A percentile compares a stretch with the other conserved stretches of the same genome.
phyloP scores from a whole-genome alignment of 768 basidiomycete genomes.

The Hypsizygus marmoreus region DNA sequence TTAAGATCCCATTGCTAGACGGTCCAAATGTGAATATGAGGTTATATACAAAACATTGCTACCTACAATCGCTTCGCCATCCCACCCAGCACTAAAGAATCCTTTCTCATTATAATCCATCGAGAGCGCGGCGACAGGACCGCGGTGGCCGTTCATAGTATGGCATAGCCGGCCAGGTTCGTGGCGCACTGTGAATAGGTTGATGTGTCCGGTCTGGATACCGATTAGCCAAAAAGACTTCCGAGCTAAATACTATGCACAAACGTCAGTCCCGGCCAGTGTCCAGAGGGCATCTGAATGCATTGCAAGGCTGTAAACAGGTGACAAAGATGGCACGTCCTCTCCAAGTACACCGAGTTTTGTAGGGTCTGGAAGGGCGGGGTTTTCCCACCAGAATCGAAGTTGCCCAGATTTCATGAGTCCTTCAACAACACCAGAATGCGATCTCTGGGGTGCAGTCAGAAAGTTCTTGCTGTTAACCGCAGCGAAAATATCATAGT shows the following conservation, averaged over 20 bases:
- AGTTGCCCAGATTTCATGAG: slow-evolving; percentile 88
- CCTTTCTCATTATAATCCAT: slow-evolving; percentile 82
- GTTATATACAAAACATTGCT: neutral
- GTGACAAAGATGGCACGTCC: slow-evolving; percentile 56
- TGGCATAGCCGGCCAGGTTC: slow-evolving; percentile 81
- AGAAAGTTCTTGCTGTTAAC: slow-evolving; percentile 87
- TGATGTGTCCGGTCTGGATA: slow-evolving; percentile 81
- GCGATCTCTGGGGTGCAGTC: slow-evolving; percentile 85
- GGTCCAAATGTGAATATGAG: slow-evolving; percentile 13
- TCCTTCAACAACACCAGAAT: slow-evolving; percentile 89
- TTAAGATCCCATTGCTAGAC: slow-evolving; percentile 97
- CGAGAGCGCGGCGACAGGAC: slow-evolving; percentile 83
- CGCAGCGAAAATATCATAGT: slow-evolving; percentile 88
- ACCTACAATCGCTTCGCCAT: slow-evolving; percentile 83
- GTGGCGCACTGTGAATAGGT: slow-evolving; percentile 91
- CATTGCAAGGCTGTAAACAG: slow-evolving; percentile 89
- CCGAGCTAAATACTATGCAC: slow-evolving; percentile 31
- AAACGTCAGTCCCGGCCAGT: slow-evolving; percentile 83
- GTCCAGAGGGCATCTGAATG: slow-evolving; percentile 95
- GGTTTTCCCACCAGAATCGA: slow-evolving; percentile 92
- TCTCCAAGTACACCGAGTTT: slow-evolving; percentile 33
- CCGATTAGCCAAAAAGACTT: too few species aligned
- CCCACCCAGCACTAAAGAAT: slow-evolving; percentile 93
- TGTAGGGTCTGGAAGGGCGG: slow-evolving; percentile 31
- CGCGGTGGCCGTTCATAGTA: slow-evolving; percentile 73